phyloP scores from a whole-genome alignment of 371 early-diverging fungal species.

The Rhizopus sp. region DNA sequence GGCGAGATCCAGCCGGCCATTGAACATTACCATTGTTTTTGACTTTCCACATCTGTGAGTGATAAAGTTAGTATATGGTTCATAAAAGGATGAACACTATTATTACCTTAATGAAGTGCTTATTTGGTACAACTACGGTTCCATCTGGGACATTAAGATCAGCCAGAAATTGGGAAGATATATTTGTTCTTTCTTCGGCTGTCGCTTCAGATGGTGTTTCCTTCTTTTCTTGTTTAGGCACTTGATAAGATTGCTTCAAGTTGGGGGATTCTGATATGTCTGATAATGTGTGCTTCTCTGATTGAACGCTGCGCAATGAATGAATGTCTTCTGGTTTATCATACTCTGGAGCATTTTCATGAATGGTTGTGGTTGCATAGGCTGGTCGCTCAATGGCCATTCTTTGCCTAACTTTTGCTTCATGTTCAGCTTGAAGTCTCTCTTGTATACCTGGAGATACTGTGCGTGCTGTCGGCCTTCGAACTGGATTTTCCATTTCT shows the following conservation, averaged over 20 bases:
- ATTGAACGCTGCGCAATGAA: conserved; percentile 4
- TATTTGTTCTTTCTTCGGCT: not conserved
- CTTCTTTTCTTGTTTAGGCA: conserved; percentile 5
- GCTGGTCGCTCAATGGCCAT: not conserved
- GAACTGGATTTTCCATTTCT: too few relatives aligned
- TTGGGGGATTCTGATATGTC: too few relatives aligned
- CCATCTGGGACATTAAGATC: conserved; percentile 74
- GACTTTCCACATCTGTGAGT: conserved; percentile 68
- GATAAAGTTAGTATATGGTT: not conserved
- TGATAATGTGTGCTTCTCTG: conserved; percentile 11
- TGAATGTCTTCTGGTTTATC: not conserved
- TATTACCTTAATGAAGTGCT: conserved; percentile 38
- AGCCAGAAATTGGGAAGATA: conserved; percentile 57
- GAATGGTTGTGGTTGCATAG: not conserved
- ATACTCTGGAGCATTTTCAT: not conserved
- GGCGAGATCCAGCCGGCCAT: conserved; percentile 66
- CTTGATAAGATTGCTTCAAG: not conserved
- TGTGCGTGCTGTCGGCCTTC: not conserved
- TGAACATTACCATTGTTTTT: conserved; percentile 59
- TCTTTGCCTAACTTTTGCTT: not conserved
- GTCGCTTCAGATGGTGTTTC: conserved; percentile 26
- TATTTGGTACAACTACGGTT: conserved; percentile 40
- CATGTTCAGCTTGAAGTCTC: conserved; percentile 1
- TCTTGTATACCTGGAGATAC: not conserved
- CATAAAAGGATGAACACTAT: conserved; percentile 18